Conservation (phyloP, 176 grass and related monocot species). For the Phoenix roebelenii region DNA sequence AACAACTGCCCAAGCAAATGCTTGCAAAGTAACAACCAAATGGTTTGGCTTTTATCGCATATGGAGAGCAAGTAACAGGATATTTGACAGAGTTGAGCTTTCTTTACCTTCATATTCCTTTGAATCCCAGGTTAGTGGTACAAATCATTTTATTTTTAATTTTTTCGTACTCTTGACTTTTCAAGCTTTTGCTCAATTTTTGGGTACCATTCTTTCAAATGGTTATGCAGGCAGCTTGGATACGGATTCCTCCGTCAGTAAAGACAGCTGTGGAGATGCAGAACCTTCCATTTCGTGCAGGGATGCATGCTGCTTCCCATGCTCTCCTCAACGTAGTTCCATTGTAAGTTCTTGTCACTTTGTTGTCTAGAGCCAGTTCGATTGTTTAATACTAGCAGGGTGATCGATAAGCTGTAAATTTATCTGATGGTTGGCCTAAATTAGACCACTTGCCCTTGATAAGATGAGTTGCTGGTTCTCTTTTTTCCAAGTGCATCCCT, state of each 20-base stretch:
- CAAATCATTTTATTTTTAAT: constrained; percentile 11
- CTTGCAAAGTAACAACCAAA: constrained; percentile 72
- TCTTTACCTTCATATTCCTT: constrained; percentile 69
- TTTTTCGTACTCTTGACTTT: constrained; percentile 9
- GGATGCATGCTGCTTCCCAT: constrained; percentile 82
- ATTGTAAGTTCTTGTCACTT: constrained; percentile 38
- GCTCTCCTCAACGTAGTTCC: constrained; percentile 72
- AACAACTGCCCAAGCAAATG: constrained; percentile 73
- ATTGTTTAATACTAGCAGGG: too few species aligned
- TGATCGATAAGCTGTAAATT: too few species aligned
- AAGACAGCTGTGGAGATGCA: constrained; percentile 52
- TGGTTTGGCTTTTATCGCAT: constrained; percentile 98
- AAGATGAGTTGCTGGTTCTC: too few species aligned
- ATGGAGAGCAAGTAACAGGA: constrained; percentile 62
- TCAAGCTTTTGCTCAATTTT: constrained; percentile 7
- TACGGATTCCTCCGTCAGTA: constrained; percentile 50
- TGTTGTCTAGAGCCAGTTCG: too few species aligned
- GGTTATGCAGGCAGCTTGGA: constrained; percentile 64
- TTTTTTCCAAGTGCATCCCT: too few species aligned
- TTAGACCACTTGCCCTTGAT: too few species aligned
- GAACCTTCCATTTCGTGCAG: constrained; percentile 50
- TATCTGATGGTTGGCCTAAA: too few species aligned
- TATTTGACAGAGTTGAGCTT: constrained; percentile 64
- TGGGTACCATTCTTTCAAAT: constrained; percentile 6
- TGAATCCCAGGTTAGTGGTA: constrained; percentile 50